Base-by-base conservation (phyloP, 2,329 filamentous ascomycete genomes). In the Hortaea sp. region DNA sequence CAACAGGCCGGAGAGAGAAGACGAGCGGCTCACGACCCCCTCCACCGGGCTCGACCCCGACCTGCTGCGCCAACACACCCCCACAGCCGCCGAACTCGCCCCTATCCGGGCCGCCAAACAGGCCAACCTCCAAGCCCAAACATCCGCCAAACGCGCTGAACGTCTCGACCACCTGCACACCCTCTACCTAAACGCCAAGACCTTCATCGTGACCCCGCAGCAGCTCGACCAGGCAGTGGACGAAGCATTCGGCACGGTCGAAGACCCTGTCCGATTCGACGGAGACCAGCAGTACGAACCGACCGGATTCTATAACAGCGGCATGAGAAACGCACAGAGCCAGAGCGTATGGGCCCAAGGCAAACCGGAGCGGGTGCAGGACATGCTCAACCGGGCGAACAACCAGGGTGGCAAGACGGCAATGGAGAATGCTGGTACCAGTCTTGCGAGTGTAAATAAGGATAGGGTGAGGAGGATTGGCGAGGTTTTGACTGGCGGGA, bases 171-270 rank as follows among this genome's bases (percentile, higher is more conserved):
- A 82, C 11, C 69, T 98, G 29, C 87, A 95, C 67, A 81, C 86
- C 48, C 76, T 98, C 9, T 98, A 98, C 69, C 85, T 92, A 69
- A 85, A 88, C 57, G 88, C 92, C 5, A 78, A 84, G 28, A 72
- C 79, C 35, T 98, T 97, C 69, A 95, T 98, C 62, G 82, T 88
- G 12, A 82, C 77, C 27, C 88, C 94, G 63, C 69, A 75, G 43
- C 83, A 94, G 63, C 76, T 98, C 31, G 77, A 85, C 56, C 72
- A 73, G 11, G 77, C 81, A 53, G 82, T 95, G 47, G 84, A 94
- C 20, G 69, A 74, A 52, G 74, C 83, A n/a, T 98, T 95, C 68
- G 76, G 79, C 11, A 78, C 81, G 28, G 74, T 78, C 5, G 66
- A 69, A 28, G 46, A 58, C 5, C 70, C 63, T 0, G 49, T 50